A percentile compares a stretch with the other conserved stretches of the same genome.
Conservation (phyloP, 148 eudicot species). For the Limonium bicolor region DNA sequence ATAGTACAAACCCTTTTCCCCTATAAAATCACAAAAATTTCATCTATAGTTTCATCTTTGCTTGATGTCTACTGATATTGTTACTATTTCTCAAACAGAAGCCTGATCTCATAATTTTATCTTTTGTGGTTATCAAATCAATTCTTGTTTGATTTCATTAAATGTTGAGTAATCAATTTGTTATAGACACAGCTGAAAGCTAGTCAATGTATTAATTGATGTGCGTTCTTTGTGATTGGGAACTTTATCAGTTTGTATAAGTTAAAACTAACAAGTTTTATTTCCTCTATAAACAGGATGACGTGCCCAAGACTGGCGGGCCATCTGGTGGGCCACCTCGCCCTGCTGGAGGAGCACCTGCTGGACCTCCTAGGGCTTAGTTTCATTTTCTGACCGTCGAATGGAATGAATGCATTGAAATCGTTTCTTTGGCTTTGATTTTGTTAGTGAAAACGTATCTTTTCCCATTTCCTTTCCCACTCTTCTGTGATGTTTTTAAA, state of each 20-base stretch:
- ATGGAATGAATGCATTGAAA: no score
- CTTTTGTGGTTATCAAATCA: not conserved
- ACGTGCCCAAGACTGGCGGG: conserved; percentile 1
- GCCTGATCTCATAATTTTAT: not conserved
- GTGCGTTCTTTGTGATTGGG: not conserved
- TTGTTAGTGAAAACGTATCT: no score
- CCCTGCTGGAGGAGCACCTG: not conserved
- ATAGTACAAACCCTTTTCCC: not conserved
- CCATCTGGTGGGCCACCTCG: not conserved
- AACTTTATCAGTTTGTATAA: not conserved
- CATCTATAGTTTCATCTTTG: not conserved
- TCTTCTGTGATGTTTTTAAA: no score
- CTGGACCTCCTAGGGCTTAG: not conserved
- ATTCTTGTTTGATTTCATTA: not conserved
- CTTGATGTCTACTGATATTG: not conserved
- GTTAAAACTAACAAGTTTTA: not conserved
- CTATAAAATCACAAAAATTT: not conserved
- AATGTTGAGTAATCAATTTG: not conserved
- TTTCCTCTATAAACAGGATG: not conserved
- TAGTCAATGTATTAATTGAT: not conserved
- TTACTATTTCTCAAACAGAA: not conserved
- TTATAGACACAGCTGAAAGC: not conserved
- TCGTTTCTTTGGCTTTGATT: no score
- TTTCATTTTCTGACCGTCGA: not conserved
- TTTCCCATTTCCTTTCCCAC: no score